These are phyloP conservation scores for Eucommia ulmoides DNA, from an alignment of 257 asterid species.

Conservation along the genomic window DNA sequence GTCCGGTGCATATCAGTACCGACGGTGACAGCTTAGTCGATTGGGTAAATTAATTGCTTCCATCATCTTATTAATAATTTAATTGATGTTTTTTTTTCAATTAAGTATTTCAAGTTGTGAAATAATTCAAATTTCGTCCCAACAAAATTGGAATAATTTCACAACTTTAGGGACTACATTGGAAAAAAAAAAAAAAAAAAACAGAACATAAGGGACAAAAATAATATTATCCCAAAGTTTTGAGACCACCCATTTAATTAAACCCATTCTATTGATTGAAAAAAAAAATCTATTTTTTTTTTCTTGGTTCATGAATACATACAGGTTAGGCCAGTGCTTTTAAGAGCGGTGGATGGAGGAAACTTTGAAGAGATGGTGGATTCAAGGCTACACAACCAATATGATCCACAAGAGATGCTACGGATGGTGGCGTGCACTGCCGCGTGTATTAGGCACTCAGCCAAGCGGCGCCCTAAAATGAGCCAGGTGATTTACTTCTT, in stretches of 20 bases:
- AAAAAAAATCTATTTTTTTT: background rate
- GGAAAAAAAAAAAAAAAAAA: too few species aligned
- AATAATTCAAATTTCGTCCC: too few species aligned
- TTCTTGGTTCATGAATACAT: background rate
- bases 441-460: slow-evolving; percentile 69
- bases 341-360: slow-evolving; percentile 36
- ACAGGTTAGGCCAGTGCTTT: slow-evolving; percentile 73
- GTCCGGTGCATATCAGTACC: too few species aligned
- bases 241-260: background rate
- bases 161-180: too few species aligned
- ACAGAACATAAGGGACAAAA: background rate
- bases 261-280: background rate
- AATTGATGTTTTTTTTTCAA: too few species aligned
- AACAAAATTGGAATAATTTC: too few species aligned
- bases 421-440: slow-evolving; percentile 69
- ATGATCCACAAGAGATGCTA: slow-evolving; percentile 57
- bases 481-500: slow-evolving; percentile 40
- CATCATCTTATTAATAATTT: too few species aligned
- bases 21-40: too few species aligned
- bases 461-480: slow-evolving; percentile 81
- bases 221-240: too few species aligned
- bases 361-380: slow-evolving; percentile 63
- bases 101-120: too few species aligned
- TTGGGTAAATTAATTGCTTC: too few species aligned
- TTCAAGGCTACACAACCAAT: slow-evolving; percentile 40